These are phyloP conservation scores for Luzula sylvatica DNA, from an alignment of 176 grass and related monocot species.

Conservation along the genomic window DNA sequence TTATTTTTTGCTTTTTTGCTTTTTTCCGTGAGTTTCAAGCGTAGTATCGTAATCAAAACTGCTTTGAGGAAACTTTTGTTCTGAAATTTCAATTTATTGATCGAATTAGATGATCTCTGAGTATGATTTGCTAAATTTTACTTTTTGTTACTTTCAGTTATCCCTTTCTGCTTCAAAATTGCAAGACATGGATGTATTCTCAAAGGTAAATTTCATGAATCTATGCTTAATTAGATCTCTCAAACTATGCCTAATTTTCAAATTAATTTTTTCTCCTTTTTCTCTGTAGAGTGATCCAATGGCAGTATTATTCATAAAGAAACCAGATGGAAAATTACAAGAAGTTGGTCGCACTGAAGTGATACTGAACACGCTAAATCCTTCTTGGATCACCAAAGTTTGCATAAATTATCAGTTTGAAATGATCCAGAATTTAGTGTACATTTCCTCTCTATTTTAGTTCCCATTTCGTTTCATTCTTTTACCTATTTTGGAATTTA, in stretches of 20 bases:
- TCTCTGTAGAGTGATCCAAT: constrained; percentile 78
- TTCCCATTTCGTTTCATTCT: background rate
- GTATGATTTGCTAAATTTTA: background rate
- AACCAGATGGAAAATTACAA: constrained; percentile 54
- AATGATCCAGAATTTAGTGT: constrained; percentile 78
- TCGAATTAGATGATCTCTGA: background rate
- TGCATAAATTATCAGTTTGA: constrained; percentile 90
- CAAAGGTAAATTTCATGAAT: constrained; percentile 45
- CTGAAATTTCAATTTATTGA: no score
- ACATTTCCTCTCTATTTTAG: constrained; percentile 27
- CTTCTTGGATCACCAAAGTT: constrained; percentile 81
- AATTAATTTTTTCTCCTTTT: constrained; percentile 1
- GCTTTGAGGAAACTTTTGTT: no score
- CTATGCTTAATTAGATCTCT: constrained; percentile 2
- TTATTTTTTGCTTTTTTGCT: background rate
- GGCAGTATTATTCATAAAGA: constrained; percentile 55
- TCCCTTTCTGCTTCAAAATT: constrained; percentile 78
- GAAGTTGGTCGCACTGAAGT: constrained; percentile 96
- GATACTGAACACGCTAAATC: constrained; percentile 64
- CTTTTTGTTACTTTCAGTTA: constrained; percentile 33
- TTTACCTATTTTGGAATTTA: background rate
- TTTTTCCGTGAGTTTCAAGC: no score
- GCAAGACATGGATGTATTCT: constrained; percentile 55
- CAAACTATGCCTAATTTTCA: constrained; percentile 16
- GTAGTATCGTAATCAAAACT: constrained; percentile 4